Evolutionary conservation across 257 asterid genomes (phyloP).

Genomic region (Solanum chmielewskii): DNA sequence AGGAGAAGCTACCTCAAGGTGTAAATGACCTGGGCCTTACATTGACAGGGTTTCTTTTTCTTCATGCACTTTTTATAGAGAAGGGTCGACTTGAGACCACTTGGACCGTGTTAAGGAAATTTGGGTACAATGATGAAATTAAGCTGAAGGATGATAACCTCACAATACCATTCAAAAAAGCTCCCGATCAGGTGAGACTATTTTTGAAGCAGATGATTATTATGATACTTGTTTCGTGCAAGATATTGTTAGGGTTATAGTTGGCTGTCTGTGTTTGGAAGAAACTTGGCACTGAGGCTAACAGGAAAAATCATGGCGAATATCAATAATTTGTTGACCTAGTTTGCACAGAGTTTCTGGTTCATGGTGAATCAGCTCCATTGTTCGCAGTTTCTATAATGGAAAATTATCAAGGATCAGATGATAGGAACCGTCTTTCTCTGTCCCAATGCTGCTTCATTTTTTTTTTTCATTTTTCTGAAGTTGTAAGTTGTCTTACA

Average conservation of each 20-base stretch:
- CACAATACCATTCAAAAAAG: constrained; percentile 57
- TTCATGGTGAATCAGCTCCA: neutral
- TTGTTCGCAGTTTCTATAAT: neutral
- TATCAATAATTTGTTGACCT: neutral
- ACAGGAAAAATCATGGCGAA: neutral
- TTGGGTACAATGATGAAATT: constrained; percentile 80
- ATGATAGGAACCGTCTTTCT: neutral
- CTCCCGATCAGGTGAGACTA: constrained; percentile 82
- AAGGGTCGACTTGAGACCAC: constrained; percentile 85
- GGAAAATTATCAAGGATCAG: neutral
- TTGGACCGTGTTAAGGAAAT: constrained; percentile 85
- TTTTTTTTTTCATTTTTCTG: neutral
- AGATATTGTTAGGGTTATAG: neutral
- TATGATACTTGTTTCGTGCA: neutral
- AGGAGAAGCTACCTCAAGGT: constrained; percentile 83
- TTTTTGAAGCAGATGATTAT: neutral
- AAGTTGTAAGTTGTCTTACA: neutral
- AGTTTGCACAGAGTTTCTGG: neutral
- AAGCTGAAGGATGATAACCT: constrained; percentile 66
- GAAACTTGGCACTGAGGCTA: neutral
- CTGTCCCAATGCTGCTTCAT: neutral
- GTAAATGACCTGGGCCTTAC: constrained; percentile 85
- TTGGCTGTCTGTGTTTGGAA: neutral
- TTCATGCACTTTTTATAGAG: constrained; percentile 93
- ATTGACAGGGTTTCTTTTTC: constrained; percentile 79